phyloP scores from a whole-genome alignment of 192 early-diverging fungal species.

The Lunasporangiospora selenospora region DNA sequence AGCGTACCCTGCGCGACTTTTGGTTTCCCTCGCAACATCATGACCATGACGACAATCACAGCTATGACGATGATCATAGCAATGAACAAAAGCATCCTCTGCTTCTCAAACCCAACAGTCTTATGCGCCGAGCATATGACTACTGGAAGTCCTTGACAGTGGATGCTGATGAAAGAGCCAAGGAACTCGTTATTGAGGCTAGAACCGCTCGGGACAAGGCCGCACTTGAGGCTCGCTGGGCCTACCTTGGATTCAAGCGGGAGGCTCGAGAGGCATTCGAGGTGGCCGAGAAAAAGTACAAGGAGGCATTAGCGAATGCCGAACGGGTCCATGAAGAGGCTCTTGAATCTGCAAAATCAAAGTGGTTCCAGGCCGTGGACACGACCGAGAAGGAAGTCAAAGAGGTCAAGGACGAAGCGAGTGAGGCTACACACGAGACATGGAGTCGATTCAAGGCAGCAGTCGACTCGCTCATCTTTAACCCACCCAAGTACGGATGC shows the following conservation, averaged over 20 bases:
- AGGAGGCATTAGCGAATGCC: conserved; percentile 22
- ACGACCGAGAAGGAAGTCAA: conserved; percentile 40
- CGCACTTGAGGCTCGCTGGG: conserved; percentile 27
- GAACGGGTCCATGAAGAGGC: conserved; percentile 39
- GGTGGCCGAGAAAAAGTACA: conserved; percentile 29
- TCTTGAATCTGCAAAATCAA: conserved; percentile 35
- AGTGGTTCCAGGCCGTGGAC: conserved; percentile 37
- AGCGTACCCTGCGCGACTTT: conserved; percentile 26
- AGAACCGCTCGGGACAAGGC: conserved; percentile 35
- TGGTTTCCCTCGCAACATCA: conserved; percentile 16
- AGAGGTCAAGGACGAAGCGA: conserved; percentile 20
- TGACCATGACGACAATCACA: neutral
- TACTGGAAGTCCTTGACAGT: conserved; percentile 42
- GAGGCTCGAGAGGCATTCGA: conserved; percentile 37
- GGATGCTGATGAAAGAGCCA: conserved; percentile 30
- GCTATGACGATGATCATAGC: conserved; percentile 9
- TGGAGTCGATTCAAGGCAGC: conserved; percentile 45
- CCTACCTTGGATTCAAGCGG: conserved; percentile 30
- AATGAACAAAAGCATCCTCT: conserved; percentile 17
- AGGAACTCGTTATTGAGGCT: conserved; percentile 24
- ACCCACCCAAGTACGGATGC: conserved; percentile 45
- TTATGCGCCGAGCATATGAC: conserved; percentile 33
- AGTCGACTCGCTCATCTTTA: conserved; percentile 32
- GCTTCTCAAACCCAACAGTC: conserved; percentile 16
- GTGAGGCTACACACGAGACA: conserved; percentile 22